Conservation (phyloP, 2,329 filamentous ascomycete genomes). For the Trichoderma pleuroti region DNA sequence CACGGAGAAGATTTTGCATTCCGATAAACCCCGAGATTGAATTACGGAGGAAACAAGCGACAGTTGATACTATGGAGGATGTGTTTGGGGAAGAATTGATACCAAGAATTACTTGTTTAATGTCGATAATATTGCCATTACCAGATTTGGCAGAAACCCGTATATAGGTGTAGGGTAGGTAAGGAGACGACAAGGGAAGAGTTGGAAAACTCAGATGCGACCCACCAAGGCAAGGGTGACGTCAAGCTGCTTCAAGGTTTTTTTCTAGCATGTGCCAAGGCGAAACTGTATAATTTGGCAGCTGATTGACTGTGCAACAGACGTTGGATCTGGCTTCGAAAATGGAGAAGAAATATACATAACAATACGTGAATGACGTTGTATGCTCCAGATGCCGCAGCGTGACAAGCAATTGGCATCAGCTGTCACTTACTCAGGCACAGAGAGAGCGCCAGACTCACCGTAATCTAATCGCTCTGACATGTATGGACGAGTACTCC, state of each 20-base stretch:
- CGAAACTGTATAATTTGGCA: neutral
- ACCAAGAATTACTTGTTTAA: neutral
- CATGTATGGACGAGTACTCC: neutral
- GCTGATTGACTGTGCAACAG: neutral
- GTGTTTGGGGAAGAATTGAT: neutral
- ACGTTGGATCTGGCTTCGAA: too few relatives aligned
- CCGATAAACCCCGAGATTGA: neutral
- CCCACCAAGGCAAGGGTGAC: constrained; percentile 15
- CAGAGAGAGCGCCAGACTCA: neutral
- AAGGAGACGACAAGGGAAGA: neutral
- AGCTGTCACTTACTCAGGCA: neutral
- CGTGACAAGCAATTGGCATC: neutral
- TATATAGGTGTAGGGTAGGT: neutral
- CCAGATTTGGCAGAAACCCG: neutral
- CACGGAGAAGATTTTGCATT: neutral
- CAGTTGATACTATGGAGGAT: neutral
- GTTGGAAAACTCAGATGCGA: neutral
- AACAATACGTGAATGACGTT: neutral
- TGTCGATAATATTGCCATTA: neutral
- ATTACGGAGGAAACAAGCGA: neutral
- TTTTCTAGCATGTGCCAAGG: neutral
- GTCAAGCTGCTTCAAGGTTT: constrained; percentile 14
- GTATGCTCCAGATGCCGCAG: neutral
- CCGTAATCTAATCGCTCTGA: neutral
- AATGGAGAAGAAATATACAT: neutral